Evolutionary conservation across 768 basidiomycete genomes (phyloP).

Genomic region (Leccinum variicolor): DNA sequence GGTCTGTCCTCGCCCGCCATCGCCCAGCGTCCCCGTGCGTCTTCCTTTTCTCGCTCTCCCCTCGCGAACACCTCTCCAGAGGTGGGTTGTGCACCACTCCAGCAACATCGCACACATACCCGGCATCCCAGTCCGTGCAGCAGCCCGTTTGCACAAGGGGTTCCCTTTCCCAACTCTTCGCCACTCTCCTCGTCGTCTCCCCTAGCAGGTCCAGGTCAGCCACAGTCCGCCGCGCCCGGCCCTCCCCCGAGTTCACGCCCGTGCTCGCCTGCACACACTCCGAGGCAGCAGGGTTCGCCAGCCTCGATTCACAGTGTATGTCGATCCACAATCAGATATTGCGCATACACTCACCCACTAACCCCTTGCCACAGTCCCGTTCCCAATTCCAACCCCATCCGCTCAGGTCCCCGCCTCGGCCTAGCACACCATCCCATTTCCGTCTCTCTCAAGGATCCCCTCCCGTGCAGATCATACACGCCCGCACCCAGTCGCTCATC

Average conservation of each 20-base stretch:
- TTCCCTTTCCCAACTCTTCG: constrained; percentile 11
- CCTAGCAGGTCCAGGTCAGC: not conserved
- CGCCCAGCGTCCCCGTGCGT: constrained; percentile 1
- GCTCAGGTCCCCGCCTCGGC: constrained; percentile 3
- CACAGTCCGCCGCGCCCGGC: not conserved
- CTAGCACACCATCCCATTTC: constrained; percentile 4
- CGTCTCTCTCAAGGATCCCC: constrained; percentile 2
- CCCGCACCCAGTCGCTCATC: constrained; percentile 15
- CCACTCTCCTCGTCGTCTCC: constrained; percentile 14
- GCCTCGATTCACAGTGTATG: constrained; percentile 11
- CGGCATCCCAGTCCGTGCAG: constrained; percentile 8
- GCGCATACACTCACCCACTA: not conserved
- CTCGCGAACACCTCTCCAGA: constrained; percentile 10
- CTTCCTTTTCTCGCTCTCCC: constrained; percentile 16
- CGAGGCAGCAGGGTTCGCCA: constrained; percentile 9
- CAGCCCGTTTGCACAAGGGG: constrained; percentile 10
- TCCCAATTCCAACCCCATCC: constrained; percentile 6
- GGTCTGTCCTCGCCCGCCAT: constrained; percentile 2
- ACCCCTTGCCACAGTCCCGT: not conserved
- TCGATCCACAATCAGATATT: not conserved
- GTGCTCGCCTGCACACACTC: constrained; percentile 7
- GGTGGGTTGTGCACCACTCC: not conserved
- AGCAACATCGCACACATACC: constrained; percentile 4
- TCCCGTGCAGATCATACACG: not conserved
- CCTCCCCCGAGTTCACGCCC: not conserved